Base-by-base conservation (phyloP, 208 protist species). In the Leishmania aethiopica region DNA sequence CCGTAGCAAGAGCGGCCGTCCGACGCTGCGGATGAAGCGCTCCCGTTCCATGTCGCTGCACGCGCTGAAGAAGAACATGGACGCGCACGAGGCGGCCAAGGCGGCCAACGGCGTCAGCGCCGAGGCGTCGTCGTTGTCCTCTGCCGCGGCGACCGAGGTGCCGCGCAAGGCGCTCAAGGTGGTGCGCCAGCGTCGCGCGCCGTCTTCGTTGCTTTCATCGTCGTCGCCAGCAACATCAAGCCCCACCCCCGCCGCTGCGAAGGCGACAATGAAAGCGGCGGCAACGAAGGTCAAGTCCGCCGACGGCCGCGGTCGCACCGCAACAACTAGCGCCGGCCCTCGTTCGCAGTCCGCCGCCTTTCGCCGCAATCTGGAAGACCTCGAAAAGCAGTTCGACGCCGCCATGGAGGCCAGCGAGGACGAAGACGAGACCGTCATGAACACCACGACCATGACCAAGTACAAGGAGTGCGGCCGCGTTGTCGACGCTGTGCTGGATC, bases 371-470 rank as follows among this genome's bases (percentile, higher is more conserved):
- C 80, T 96, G 19, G 85, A 84, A 32, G 75, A 85, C 15, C 71
- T 94, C 77, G 91, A 96, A 82, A 77, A 81, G 73, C 86, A 87
- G 84, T 88, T 95, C 53, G 84, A 84, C 17, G 86, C 90, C n/a
- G 89, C 93, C 8, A 79, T 94, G 74, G 92, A 92, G 78, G 87
- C 84, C 28, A 92, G 88, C 72, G 94, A 97, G 87, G 89, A 94
- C 45, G 86, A 94, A 73, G 84, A 85, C 28, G 89, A 95, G 79
- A 97, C 92, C n/a, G 86, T 97, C 70, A 85, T 84, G 70, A 91
- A 94, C 76, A 84, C 95, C 47, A 93, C 97, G 19, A 98, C 99
- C 35, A 94, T 99, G 78, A 98, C 95, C 82, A 99, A 99, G 90
- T 99, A 99, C 89, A 98, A 96, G 78, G 85, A 89, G 40, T 96